Percentiles rank a stretch among this genome's conserved stretches.
Conservation (phyloP, 768 basidiomycete genomes). For the Hemileccinum impolitum region DNA sequence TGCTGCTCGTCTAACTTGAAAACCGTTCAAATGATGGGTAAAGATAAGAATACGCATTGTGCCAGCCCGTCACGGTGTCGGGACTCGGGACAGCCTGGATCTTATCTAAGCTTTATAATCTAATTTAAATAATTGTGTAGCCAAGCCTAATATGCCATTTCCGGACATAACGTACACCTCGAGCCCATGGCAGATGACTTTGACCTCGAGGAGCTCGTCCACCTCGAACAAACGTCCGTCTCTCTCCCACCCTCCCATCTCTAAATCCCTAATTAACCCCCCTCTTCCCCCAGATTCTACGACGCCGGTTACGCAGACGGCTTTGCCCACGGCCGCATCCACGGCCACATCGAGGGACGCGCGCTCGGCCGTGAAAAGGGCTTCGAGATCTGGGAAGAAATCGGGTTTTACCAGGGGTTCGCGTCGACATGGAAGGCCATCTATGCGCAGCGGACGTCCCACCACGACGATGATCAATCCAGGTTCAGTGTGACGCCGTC, state of each 20-base stretch:
- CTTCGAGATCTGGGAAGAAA: constrained; percentile 96
- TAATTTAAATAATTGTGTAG: too few relatives aligned
- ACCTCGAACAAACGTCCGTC: constrained; percentile 61
- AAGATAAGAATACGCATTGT: too few relatives aligned
- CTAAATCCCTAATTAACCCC: background rate
- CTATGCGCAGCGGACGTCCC: constrained; percentile 30
- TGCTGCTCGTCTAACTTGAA: too few relatives aligned
- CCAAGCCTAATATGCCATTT: too few relatives aligned
- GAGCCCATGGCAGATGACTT: too few relatives aligned
- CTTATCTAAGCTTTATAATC: too few relatives aligned
- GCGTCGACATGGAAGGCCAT: constrained; percentile 67
- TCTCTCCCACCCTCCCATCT: background rate
- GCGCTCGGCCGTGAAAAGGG: constrained; percentile 87
- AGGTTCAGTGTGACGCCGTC: background rate
- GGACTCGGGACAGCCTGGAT: too few relatives aligned
- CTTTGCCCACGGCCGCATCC: constrained; percentile 79
- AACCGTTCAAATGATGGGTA: too few relatives aligned
- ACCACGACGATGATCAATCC: constrained; percentile 45
- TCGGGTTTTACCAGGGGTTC: constrained; percentile 90
- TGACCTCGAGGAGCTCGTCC: constrained; percentile 57
- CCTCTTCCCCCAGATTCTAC: constrained; percentile 62
- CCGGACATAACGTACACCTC: too few relatives aligned
- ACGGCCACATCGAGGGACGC: constrained; percentile 88
- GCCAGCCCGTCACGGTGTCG: too few relatives aligned
- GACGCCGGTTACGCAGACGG: constrained; percentile 75